phyloP scores from a whole-genome alignment of 306 rosid genomes.

The Prunus dulcis region DNA sequence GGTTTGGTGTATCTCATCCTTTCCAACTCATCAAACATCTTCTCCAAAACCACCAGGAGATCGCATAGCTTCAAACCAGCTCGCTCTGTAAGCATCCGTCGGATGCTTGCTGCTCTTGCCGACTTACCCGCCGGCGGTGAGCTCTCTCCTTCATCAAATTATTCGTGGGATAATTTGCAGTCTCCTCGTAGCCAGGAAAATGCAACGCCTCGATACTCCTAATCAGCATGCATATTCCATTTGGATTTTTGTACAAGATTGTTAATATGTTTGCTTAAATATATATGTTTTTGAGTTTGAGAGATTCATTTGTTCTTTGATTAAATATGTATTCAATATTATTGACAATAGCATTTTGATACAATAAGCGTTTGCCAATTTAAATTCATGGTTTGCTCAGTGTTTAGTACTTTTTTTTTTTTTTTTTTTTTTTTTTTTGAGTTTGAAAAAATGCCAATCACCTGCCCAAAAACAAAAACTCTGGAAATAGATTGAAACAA shows the following conservation, averaged over 20 bases:
- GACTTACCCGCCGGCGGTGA: slow-evolving; percentile 69
- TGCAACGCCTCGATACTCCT: neutral
- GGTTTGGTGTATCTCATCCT: slow-evolving; percentile 78
- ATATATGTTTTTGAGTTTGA: no score
- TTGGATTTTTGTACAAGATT: neutral
- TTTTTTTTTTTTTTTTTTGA: no score
- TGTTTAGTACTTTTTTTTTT: no score
- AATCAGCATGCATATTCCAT: neutral
- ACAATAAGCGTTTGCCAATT: no score
- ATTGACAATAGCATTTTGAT: no score
- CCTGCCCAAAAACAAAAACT: no score
- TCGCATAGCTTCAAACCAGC: slow-evolving; percentile 64
- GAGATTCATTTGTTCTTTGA: no score
- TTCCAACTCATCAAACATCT: slow-evolving; percentile 67
- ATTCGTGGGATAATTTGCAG: slow-evolving; percentile 9
- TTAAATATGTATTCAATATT: no score
- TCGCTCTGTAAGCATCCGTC: slow-evolving; percentile 61
- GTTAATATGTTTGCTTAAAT: no score
- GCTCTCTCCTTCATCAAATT: slow-evolving; percentile 47
- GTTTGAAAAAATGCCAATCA: no score
- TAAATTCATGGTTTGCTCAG: no score
- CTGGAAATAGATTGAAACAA: no score
- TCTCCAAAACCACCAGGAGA: slow-evolving; percentile 44
- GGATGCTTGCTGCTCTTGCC: slow-evolving; percentile 58
- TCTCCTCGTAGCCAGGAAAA: slow-evolving; percentile 25